Percentiles rank a stretch among this genome's conserved stretches.
Evolutionary conservation across 345 rosid genomes (phyloP).

Genomic region (Pistacia vera): DNA sequence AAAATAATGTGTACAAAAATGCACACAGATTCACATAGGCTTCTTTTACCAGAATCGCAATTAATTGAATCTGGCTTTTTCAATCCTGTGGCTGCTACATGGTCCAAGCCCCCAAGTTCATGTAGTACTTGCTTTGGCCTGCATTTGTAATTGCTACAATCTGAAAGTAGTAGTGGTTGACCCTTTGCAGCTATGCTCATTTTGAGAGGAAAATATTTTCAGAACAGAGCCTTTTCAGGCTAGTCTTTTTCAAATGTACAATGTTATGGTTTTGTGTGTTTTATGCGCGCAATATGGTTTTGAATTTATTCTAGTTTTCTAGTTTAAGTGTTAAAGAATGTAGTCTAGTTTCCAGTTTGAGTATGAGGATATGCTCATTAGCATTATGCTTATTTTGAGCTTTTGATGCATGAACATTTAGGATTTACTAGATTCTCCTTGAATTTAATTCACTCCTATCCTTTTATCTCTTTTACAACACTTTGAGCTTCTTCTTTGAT

Average conservation of each 20-base stretch:
- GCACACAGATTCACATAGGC: not conserved
- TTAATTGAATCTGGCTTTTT: not conserved
- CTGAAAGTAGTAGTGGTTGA: not conserved
- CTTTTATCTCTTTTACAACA: not conserved
- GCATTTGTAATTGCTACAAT: not conserved
- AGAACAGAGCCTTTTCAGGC: not conserved
- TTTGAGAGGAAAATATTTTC: not conserved
- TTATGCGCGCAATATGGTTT: not conserved
- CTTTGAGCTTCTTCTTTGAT: constrained; percentile 19
- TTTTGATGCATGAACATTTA: not conserved
- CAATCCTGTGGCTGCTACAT: not conserved
- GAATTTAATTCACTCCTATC: not conserved
- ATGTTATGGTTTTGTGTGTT: not conserved
- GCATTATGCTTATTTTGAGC: not conserved
- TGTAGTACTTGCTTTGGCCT: not conserved
- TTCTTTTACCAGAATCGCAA: not conserved
- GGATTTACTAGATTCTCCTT: not conserved
- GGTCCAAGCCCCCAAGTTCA: not conserved
- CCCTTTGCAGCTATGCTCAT: constrained; percentile 1
- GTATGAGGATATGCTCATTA: not conserved
- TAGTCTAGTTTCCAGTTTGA: constrained; percentile 1
- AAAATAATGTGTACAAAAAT: not conserved
- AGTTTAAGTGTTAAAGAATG: not conserved
- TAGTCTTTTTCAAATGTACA: not conserved
- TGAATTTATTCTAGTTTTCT: constrained; percentile 8